Conservation (phyloP, 495 filamentous ascomycete species). For the Beverwykella pulmonaria region DNA sequence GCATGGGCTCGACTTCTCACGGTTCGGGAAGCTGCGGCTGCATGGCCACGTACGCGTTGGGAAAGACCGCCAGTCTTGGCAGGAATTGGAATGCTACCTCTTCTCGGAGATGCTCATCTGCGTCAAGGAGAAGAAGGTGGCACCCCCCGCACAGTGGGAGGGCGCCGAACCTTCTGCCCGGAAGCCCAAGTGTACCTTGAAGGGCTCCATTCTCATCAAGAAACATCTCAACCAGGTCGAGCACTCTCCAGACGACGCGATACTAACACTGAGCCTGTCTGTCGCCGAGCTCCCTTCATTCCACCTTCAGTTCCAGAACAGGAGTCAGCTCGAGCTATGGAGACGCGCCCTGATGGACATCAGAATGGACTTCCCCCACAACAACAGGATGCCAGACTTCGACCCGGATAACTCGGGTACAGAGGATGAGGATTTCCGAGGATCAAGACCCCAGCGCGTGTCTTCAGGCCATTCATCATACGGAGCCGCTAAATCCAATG, state of each 20-base stretch:
- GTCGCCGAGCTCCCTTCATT: slow-evolving; percentile 96
- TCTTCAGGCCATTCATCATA: slow-evolving; percentile 88
- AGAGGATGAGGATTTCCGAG: slow-evolving; percentile 91
- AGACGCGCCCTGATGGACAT: slow-evolving; percentile 84
- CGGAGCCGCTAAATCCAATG: slow-evolving; percentile 74
- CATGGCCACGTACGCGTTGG: slow-evolving; percentile 92
- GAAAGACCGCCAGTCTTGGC: slow-evolving; percentile 96
- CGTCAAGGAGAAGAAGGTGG: slow-evolving; percentile 90
- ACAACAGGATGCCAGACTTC: slow-evolving; percentile 59
- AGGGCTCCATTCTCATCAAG: slow-evolving; percentile 98
- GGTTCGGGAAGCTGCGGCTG: slow-evolving; percentile 90
- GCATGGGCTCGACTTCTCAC: slow-evolving; percentile 94
- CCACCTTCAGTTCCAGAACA: slow-evolving; percentile 86
- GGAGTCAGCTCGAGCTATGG: slow-evolving; percentile 87
- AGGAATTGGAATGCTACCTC: slow-evolving; percentile 95
- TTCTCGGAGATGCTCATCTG: slow-evolving; percentile 99
- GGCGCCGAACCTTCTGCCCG: slow-evolving; percentile 51
- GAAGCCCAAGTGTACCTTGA: slow-evolving; percentile 82
- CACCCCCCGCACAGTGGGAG: slow-evolving; percentile 62
- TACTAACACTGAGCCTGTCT: slow-evolving; percentile 88
- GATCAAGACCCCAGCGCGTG: slow-evolving; percentile 65
- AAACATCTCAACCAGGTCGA: slow-evolving; percentile 96
- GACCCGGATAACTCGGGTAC: slow-evolving; percentile 78
- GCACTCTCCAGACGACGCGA: slow-evolving; percentile 68
- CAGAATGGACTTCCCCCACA: slow-evolving; percentile 61